phyloP scores from a whole-genome alignment of 208 protist genomes.

The Trypanosoma grayi region DNA sequence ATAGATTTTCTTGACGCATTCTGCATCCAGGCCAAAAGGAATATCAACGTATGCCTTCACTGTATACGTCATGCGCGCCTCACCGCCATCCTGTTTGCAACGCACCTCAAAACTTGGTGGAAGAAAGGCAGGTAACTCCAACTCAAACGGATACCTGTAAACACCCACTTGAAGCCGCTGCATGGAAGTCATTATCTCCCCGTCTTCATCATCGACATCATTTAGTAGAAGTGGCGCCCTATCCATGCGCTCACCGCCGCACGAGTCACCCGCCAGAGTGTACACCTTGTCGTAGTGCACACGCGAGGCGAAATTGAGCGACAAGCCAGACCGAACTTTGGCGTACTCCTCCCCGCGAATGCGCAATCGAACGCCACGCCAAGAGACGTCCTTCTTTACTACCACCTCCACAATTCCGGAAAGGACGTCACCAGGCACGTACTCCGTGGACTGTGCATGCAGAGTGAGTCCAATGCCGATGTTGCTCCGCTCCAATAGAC shows the following conservation, averaged over 20 bases:
- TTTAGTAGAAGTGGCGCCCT: neutral
- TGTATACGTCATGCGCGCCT: constrained; percentile 7
- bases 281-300: constrained; percentile 20
- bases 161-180: neutral
- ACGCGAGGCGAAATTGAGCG: neutral
- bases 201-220: neutral
- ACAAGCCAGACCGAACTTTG: neutral
- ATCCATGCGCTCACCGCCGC: too few species aligned
- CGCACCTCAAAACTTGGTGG: constrained; percentile 20
- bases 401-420: constrained; percentile 7
- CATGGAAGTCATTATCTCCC: neutral
- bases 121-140: neutral
- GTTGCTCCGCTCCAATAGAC: neutral
- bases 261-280: neutral
- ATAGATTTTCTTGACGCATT: constrained; percentile 5
- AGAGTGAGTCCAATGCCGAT: constrained; percentile 2
- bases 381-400: constrained; percentile 8
- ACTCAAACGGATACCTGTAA: constrained; percentile 1
- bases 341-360: constrained; percentile 12
- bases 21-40: neutral
- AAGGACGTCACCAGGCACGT: constrained; percentile 6
- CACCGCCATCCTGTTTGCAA: neutral
- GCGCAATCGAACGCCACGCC: neutral
- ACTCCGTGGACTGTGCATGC: neutral
- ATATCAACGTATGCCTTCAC: constrained; percentile 10